These are phyloP conservation scores for Fraxinus sp. DNA, from an alignment of 305 asterid genomes.

Conservation along the genomic window DNA sequence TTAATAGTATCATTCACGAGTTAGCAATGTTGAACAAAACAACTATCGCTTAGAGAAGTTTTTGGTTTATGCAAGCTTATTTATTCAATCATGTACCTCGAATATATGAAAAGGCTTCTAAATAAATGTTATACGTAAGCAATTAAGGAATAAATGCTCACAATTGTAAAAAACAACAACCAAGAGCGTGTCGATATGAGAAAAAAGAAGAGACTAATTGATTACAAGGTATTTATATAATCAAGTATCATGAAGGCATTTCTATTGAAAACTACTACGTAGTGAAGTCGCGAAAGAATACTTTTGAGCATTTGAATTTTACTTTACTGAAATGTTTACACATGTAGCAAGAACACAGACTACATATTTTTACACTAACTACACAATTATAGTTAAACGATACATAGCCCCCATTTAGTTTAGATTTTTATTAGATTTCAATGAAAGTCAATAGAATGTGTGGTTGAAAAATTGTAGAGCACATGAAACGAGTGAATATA, in stretches of 20 bases:
- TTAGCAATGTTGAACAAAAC: too few relatives aligned
- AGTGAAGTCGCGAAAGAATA: neutral
- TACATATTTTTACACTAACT: neutral
- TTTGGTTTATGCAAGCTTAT: neutral
- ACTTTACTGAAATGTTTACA: neutral
- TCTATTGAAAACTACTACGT: too few relatives aligned
- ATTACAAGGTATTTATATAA: too few relatives aligned
- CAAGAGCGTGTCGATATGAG: neutral
- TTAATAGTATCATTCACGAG: neutral
- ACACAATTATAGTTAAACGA: neutral
- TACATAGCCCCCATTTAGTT: neutral
- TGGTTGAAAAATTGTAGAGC: neutral
- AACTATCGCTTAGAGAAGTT: neutral
- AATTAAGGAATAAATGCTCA: neutral
- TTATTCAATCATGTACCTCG: neutral
- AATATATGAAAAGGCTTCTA: neutral
- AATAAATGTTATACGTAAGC: neutral
- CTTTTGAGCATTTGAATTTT: neutral
- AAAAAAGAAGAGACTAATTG: neutral
- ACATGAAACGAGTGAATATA: too few relatives aligned
- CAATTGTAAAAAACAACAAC: neutral
- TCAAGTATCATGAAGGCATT: too few relatives aligned
- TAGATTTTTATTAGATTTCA: too few relatives aligned
- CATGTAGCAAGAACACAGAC: too few relatives aligned
- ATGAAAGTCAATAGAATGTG: neutral